Conservation (phyloP, 345 rosid genomes). For the Schrenkiella parvula region DNA sequence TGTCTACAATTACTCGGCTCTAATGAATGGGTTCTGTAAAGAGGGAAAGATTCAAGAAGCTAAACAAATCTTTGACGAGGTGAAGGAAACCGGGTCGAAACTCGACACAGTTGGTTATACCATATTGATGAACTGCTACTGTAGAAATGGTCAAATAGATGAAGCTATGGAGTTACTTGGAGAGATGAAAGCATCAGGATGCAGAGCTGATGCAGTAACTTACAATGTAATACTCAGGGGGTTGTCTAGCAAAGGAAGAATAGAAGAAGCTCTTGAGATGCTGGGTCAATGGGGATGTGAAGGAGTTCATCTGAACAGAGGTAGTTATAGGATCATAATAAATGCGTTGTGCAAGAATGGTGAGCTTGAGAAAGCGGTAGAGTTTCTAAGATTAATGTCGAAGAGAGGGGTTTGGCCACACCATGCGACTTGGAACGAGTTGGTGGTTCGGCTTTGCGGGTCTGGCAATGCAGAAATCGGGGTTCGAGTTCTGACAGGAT, state of each 20-base stretch:
- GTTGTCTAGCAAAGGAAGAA: conserved; percentile 55
- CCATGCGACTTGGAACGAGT: conserved; percentile 72
- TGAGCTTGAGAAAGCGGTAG: conserved; percentile 55
- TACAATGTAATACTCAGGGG: conserved; percentile 76
- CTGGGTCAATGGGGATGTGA: conserved; percentile 46
- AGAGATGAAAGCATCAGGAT: conserved; percentile 61
- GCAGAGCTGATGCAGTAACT: conserved; percentile 71
- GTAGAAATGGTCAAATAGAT: conserved; percentile 46
- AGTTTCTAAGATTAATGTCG: conserved; percentile 58
- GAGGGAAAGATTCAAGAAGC: conserved; percentile 62
- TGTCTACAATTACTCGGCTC: conserved; percentile 57
- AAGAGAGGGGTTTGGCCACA: conserved; percentile 62
- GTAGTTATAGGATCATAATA: conserved; percentile 75
- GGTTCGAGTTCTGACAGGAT: conserved; percentile 37
- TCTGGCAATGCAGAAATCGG: conserved; percentile 55
- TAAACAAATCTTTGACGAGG: conserved; percentile 47
- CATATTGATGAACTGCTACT: conserved; percentile 64
- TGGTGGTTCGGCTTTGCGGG: conserved; percentile 55
- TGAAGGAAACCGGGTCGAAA: conserved; percentile 56
- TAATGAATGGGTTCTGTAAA: conserved; percentile 66
- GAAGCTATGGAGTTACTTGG: conserved; percentile 59
- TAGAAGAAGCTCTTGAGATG: conserved; percentile 59
- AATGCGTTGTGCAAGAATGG: conserved; percentile 57
- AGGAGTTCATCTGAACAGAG: conserved; percentile 67
- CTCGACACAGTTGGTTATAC: conserved; percentile 73